phyloP scores from a whole-genome alignment of 2,329 filamentous ascomycete genomes.

The Clarireedia hainanense region DNA sequence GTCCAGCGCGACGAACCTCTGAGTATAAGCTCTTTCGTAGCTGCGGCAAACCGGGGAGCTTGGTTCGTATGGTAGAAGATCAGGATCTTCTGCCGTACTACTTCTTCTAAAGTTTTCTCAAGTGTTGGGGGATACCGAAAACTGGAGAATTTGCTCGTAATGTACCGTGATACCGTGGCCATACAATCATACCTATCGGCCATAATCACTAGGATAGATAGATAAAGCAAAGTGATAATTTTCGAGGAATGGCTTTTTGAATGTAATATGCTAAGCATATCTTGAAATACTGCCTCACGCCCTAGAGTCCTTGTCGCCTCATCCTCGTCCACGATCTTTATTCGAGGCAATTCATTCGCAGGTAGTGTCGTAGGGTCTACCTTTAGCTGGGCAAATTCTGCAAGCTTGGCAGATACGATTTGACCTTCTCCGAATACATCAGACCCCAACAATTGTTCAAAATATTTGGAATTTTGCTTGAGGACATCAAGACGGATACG shows the following conservation, averaged over 20 bases:
- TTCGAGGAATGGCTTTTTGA: slow-evolving; percentile 33
- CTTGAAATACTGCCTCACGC: slow-evolving; percentile 55
- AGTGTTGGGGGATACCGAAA: slow-evolving; percentile 48
- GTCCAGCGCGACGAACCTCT: slow-evolving; percentile 47
- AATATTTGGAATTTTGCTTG: slow-evolving; percentile 59
- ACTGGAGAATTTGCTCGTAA: slow-evolving; percentile 38
- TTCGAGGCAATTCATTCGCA: slow-evolving; percentile 48
- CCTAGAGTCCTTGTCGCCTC: slow-evolving; percentile 53
- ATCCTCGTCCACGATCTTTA: slow-evolving; percentile 60
- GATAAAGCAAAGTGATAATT: slow-evolving; percentile 47
- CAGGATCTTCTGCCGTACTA: slow-evolving; percentile 60
- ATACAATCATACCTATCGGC: slow-evolving; percentile 68
- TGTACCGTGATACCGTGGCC: slow-evolving; percentile 43
- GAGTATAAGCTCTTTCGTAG: slow-evolving; percentile 58
- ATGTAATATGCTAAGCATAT: slow-evolving; percentile 62
- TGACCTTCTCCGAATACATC: slow-evolving; percentile 54
- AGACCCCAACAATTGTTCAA: slow-evolving; percentile 57
- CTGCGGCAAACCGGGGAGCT: slow-evolving; percentile 49
- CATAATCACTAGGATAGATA: slow-evolving; percentile 60
- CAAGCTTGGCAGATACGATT: slow-evolving; percentile 44
- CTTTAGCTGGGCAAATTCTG: slow-evolving; percentile 38
- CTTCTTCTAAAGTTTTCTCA: slow-evolving; percentile 50
- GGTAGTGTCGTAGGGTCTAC: slow-evolving; percentile 42
- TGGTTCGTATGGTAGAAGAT: slow-evolving; percentile 59
- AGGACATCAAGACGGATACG: slow-evolving; percentile 52